Percentiles rank a stretch among this genome's conserved stretches.
These are phyloP conservation scores for Diplodia scrobiculata DNA, from an alignment of 2,329 filamentous ascomycete species.

Conservation along the genomic window DNA sequence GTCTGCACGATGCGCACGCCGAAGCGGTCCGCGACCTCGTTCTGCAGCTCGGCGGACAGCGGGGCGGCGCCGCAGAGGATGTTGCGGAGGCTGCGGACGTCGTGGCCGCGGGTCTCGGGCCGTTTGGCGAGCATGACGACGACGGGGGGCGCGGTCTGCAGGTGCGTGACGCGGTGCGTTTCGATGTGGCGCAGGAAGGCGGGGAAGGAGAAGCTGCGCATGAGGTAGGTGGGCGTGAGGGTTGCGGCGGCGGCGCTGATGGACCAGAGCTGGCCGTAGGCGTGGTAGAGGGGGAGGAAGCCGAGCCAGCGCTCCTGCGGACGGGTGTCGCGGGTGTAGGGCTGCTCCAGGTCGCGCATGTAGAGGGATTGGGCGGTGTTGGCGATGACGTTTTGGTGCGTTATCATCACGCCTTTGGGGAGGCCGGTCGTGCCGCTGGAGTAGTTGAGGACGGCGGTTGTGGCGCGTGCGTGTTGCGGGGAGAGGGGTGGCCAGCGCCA, in stretches of 20 bases:
- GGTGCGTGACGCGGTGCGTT: conserved; percentile 44
- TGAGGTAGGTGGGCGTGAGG: conserved; percentile 43
- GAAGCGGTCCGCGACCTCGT: conserved; percentile 43
- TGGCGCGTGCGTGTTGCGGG: conserved; percentile 41
- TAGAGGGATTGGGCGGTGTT: conserved; percentile 45
- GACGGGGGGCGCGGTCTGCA: conserved; percentile 47
- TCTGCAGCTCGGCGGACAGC: conserved; percentile 44
- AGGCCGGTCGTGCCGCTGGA: conserved; percentile 49
- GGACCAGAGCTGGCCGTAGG: conserved; percentile 48
- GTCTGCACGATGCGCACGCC: conserved; percentile 46
- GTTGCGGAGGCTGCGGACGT: conserved; percentile 41
- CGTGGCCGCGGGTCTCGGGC: conserved; percentile 40
- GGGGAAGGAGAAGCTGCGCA: conserved; percentile 45
- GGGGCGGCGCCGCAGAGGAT: conserved; percentile 47
- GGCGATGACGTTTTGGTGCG: conserved; percentile 49
- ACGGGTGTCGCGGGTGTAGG: conserved; percentile 33
- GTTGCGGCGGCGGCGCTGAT: conserved; percentile 43
- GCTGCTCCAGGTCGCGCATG: conserved; percentile 44
- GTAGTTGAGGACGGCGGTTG: conserved; percentile 36
- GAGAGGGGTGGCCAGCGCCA: conserved; percentile 51
- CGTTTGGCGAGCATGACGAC: conserved; percentile 46
- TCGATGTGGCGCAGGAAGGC: conserved; percentile 42
- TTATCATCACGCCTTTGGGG: conserved; percentile 51
- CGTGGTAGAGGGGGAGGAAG: conserved; percentile 42
- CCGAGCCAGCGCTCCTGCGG: conserved; percentile 43